Base-by-base conservation (phyloP, 805 yeast genomes). In the Maudiozyma saulgeensis region DNA sequence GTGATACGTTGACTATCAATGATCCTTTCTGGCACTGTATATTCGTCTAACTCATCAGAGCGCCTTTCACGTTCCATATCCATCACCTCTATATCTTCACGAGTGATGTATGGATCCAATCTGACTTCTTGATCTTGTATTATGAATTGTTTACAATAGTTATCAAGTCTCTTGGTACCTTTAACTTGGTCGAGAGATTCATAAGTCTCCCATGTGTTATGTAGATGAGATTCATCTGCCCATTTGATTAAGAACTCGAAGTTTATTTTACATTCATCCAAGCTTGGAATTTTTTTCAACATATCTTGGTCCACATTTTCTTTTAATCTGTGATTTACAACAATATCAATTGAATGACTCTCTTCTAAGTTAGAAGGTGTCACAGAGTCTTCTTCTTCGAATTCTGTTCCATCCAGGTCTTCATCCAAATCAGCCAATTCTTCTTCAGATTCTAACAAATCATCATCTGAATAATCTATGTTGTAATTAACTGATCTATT, bases 41-140 rank as follows among this genome's bases (percentile, higher is more conserved):
- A 90, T 63, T 90, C 96, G 41, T 79, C 82, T 54, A 82, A 79
- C 58, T 87, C 91, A 54, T 91, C 98, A 39, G 86, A 72, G 62
- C 83, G 76, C 44, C 96, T 76, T 62, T 89, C 97, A 26, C 81
- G 78, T 60, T 91, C 98, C 55, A 91, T 77, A 60, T 89, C 96
- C 89, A 91, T 83, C 19, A 88, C 83, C 66, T 91, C 99, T 39
- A 91, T 74, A 56, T 93, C 98, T 68, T 91, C 99, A 48, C 85
- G 78, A 0, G 96, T 87, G 3, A 95, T 87, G 51, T 71, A 67
- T 0, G 96, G 86, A 61, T 91, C 97, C 44, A 71, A 72, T 56
- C 96, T 76, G 42, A 89, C 75, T 60, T 86, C 86, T 57, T 79
- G 78, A 61, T 90, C 96, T 51, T 77, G 68, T 6, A 86, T 69